phyloP scores from a whole-genome alignment of 148 eudicot genomes.

The Salicornia ramosissima region DNA sequence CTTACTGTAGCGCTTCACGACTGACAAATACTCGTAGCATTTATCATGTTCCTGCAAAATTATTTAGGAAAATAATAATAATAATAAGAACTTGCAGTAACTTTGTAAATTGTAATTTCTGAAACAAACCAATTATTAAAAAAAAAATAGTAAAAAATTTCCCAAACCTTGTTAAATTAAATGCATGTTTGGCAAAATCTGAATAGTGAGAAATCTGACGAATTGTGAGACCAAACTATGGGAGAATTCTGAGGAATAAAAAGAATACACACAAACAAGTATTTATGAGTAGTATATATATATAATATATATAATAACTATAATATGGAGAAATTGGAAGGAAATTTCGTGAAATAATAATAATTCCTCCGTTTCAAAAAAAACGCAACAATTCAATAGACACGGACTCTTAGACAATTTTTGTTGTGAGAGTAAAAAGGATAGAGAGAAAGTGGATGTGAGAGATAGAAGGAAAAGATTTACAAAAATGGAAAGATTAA shows the following conservation, averaged over 20 bases:
- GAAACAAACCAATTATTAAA: neutral
- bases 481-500: too few relatives aligned
- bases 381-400: too few relatives aligned
- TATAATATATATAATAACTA: neutral
- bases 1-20: neutral
- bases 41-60: constrained; percentile 14
- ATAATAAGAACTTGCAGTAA: neutral
- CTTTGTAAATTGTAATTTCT: neutral
- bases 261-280: neutral
- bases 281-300: neutral
- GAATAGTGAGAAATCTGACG: too few relatives aligned
- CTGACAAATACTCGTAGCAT: neutral
- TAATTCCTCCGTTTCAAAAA: too few relatives aligned
- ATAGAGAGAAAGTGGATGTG: too few relatives aligned
- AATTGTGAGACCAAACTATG: too few relatives aligned
- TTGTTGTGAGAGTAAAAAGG: too few relatives aligned
- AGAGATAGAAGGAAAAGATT: too few relatives aligned
- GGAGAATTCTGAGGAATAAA: neutral
- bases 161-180: neutral
- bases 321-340: constrained; percentile 1
- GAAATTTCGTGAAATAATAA: constrained; percentile 25
- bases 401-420: too few relatives aligned
- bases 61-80: neutral
- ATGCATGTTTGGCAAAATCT: constrained; percentile 6
- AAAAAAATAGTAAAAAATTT: neutral